phyloP scores from a whole-genome alignment of 2,329 filamentous ascomycete species.

The Aspergillus ustus region DNA sequence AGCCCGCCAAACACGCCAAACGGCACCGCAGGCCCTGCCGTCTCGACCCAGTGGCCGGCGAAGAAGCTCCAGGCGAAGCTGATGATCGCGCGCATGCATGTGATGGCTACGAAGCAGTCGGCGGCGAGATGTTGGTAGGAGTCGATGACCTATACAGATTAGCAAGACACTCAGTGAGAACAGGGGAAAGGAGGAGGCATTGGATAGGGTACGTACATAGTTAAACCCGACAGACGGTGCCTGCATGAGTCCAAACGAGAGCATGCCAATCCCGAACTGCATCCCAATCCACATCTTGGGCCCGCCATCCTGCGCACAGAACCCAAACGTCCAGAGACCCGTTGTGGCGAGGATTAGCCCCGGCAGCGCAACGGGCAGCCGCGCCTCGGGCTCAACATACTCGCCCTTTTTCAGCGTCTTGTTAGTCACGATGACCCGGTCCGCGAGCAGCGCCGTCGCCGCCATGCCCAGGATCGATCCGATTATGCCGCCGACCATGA shows the following conservation, averaged over 20 bases:
- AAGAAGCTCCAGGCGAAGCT: conserved; percentile 62
- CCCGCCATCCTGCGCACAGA: conserved; percentile 8
- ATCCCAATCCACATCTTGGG: conserved; percentile 20
- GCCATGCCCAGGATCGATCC: conserved; percentile 8
- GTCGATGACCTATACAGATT: conserved; percentile 52
- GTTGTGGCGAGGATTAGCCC: conserved; percentile 14
- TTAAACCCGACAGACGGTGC: conserved; percentile 18
- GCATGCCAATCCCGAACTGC: conserved; percentile 19
- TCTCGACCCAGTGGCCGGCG: conserved; percentile 53
- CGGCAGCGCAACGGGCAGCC: conserved; percentile 12
- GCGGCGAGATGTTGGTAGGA: conserved; percentile 53
- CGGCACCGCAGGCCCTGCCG: conserved; percentile 50
- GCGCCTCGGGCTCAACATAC: conserved; percentile 12
- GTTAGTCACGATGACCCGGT: conserved; percentile 12
- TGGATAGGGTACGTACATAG: conserved; percentile 10
- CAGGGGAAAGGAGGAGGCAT: too few species aligned
- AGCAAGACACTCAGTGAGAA: neutral
- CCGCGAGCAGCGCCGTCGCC: conserved; percentile 4
- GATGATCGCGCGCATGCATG: conserved; percentile 54
- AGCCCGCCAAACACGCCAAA: conserved; percentile 60
- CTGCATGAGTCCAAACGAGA: conserved; percentile 20
- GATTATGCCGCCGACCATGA: conserved; percentile 15
- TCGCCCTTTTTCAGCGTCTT: conserved; percentile 9
- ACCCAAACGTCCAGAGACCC: conserved; percentile 18
- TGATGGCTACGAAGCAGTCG: conserved; percentile 61